Evolutionary conservation across 116 monocot species (phyloP).

Genomic region (Zostera marina): DNA sequence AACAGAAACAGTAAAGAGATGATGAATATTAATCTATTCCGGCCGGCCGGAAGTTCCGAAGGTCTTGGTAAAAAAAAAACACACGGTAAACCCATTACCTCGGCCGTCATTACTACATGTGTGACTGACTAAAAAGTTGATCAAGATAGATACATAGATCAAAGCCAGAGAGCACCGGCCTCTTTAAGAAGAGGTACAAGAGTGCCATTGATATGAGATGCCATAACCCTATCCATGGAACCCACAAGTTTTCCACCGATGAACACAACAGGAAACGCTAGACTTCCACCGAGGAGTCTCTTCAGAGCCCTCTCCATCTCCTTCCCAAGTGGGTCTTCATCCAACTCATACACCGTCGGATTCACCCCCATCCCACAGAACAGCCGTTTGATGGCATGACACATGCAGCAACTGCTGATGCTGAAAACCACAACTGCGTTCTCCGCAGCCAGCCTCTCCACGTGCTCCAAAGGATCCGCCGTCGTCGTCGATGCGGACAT

Average conservation of each 20-base stretch:
- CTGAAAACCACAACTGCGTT: slow-evolving; percentile 47
- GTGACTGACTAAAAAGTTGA: too few species aligned
- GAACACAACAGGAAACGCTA: slow-evolving; percentile 27
- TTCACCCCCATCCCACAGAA: slow-evolving; percentile 45
- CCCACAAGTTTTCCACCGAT: slow-evolving; percentile 43
- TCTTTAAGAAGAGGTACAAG: slow-evolving; percentile 39
- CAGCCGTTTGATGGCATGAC: slow-evolving; percentile 43
- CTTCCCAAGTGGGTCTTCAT: slow-evolving; percentile 27
- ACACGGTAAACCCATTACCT: not conserved
- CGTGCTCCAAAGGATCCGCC: slow-evolving; percentile 19
- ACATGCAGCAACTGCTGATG: slow-evolving; percentile 47
- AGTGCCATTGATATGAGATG: slow-evolving; percentile 36
- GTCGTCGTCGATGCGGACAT: not conserved
- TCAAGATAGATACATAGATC: too few species aligned
- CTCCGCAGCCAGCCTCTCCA: slow-evolving; percentile 36
- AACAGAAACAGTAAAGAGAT: not conserved
- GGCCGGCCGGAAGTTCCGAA: too few species aligned
- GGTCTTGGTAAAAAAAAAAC: not conserved
- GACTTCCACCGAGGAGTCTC: slow-evolving; percentile 8
- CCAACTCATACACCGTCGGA: slow-evolving; percentile 39
- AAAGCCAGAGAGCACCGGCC: slow-evolving; percentile 43
- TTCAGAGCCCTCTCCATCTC: slow-evolving; percentile 25
- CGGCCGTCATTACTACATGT: not conserved
- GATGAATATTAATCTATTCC: not conserved
- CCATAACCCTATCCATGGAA: slow-evolving; percentile 41